Evolutionary conservation across 345 rosid genomes (phyloP).

Genomic region (Populus alba): DNA sequence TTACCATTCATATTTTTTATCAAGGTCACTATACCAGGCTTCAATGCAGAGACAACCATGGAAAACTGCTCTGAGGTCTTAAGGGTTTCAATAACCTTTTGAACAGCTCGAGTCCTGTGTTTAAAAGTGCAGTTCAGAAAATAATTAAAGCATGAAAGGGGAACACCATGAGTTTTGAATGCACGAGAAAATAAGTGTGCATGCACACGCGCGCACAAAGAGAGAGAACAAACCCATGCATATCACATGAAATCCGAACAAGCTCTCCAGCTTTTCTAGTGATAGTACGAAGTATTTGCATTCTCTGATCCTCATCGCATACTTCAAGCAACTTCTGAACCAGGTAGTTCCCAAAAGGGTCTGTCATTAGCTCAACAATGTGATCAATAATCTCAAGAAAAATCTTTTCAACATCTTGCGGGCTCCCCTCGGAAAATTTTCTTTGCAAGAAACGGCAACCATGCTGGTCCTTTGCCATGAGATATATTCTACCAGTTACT

Average conservation of each 20-base stretch:
- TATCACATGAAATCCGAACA: constrained; percentile 69
- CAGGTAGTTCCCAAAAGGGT: constrained; percentile 75
- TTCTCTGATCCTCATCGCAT: constrained; percentile 59
- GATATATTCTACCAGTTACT: constrained; percentile 49
- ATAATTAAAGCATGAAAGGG: not conserved
- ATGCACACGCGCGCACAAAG: not conserved
- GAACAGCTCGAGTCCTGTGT: constrained; percentile 79
- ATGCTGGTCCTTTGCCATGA: constrained; percentile 70
- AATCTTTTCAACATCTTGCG: constrained; percentile 56
- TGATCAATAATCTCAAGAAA: constrained; percentile 62
- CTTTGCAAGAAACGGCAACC: constrained; percentile 75
- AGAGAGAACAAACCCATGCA: constrained; percentile 60
- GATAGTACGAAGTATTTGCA: constrained; percentile 53
- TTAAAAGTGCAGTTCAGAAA: not conserved
- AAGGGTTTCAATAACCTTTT: constrained; percentile 71
- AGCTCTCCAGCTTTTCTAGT: constrained; percentile 58
- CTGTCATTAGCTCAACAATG: constrained; percentile 66
- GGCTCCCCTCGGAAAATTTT: constrained; percentile 56
- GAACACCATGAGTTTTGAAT: not conserved
- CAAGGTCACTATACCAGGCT: constrained; percentile 61
- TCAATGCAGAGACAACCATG: constrained; percentile 54
- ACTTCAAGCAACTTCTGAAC: constrained; percentile 78
- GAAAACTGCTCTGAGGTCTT: constrained; percentile 54
- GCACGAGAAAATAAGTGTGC: constrained; percentile 5
- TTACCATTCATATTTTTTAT: constrained; percentile 75